Evolutionary conservation across 2,329 filamentous ascomycete genomes (phyloP), one percentile per base, ranked within the genome.

Genomic region (Fusarium subtropicale): DNA sequence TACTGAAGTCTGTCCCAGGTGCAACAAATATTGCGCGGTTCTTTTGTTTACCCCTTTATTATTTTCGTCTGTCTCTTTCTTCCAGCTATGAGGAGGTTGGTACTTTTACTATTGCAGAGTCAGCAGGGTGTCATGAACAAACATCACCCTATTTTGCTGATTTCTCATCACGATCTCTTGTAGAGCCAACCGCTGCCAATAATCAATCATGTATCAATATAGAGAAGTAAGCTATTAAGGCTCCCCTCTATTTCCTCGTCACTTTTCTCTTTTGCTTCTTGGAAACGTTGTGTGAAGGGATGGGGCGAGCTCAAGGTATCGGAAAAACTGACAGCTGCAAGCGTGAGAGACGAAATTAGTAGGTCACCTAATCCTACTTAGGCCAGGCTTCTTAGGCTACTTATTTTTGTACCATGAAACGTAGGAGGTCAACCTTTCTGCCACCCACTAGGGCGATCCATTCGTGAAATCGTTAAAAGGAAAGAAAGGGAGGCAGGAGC

Each of bases 1-100:
- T 59, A 61, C 46, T 53, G 48, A 42, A 59, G 47, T 39, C 47
- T 64, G 53, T 44, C 22, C 58, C 15, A 30, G 61, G 64, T 64
- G 36, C 66, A 72, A 71, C 66, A 71, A 28, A 72, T 60, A 36
- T 54, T 55, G 50, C 22, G 45, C n/a, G 22, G 24, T 57, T 60
- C 55, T 51, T 57, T 55, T 56, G 31, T 50, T 51, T 38, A n/a
- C 33, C 28, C 38, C 51, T 31, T 50, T 26, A 16, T 59, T 64
- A 8, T 36, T 39, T 39, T 22, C 6, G 42, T 66, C 41, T 28
- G n/a, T 33, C 38, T 39, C 24, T 13, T 33, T 33, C 28, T 47
- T 39, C 15, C 30, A 48, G 46, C 50, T 50, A n/a, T 26, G 45
- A 31, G 18, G 24, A 38, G 24, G 31, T 42, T 31, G 20, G 51